Evolutionary conservation across 768 basidiomycete genomes (phyloP), one percentile per base, ranked within the genome.

Genomic region (Strobilomyces echinocephalus): DNA sequence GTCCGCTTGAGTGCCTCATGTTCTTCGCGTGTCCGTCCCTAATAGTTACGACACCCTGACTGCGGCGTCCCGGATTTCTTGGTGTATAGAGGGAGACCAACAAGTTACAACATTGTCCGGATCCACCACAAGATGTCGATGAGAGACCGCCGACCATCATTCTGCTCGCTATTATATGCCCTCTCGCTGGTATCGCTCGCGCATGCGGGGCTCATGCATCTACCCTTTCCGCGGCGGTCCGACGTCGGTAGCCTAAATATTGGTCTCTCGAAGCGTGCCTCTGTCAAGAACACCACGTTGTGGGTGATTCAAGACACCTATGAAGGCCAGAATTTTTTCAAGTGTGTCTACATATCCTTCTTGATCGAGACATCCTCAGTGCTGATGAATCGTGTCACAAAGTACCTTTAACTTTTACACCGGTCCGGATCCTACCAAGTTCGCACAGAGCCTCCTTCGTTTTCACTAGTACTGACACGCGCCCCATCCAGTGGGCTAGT

Each of bases 301-400:
- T 90, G 87, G 87, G 70, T 86, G 14, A 78, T 79, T 11, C 65
- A 87, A 68, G 86, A 87, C 62, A 80, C 78, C 5, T 88, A 85
- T 62, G 74, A 78, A 41, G 87, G 88, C 14, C 59, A 75, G 49
- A 79, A 72, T 0, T 90, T 90, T 69, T 89, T 88, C 64, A 79
- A 88, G 88, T 88, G 54, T 46, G 74, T 69, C 67, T 67, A 49
- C 26, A 41, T 33, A n/a, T 44, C 4, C 26, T 46, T 45, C 50
- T 43, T 45, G 26, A 28, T 49, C 24, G 14, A 35, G 31, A 26
- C 7, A 24, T 44, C 38, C 52, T 11, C n/a, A n/a, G 33, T 43
- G 51, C 57, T 57, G 48, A 53, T 45, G 44, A 20, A 34, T 40
- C 31, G 43, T 54, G 18, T 10, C 20, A 52, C 5, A 60, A 84